Evolutionary conservation across 2,329 filamentous ascomycete species (phyloP), one percentile per base, ranked within the genome.

Genomic region (Tolypocladium inflatum): DNA sequence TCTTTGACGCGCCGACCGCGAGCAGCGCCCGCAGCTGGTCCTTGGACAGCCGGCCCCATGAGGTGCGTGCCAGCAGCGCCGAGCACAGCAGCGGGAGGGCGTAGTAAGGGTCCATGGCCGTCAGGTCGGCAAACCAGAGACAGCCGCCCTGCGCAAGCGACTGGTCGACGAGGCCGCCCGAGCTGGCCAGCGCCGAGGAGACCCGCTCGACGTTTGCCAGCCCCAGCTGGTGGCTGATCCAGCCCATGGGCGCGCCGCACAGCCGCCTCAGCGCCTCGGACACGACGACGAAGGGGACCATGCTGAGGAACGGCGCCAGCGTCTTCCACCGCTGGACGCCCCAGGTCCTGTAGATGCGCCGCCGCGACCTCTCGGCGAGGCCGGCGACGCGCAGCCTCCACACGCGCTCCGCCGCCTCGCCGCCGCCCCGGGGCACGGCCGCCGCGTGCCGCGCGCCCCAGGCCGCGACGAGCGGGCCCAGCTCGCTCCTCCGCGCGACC

Each of bases 81-180:
- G 69, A 67, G 58, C 70, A 74, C 42, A 72, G 58, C 10, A 71
- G 33, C 3, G 82, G 80, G 0, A 84, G 73, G 35, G 76, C 67
- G 58, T 75, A 71, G 58, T 76, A 77, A 1, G 82, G 80, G 60
- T 85, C 82, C 38, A 77, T 70, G 37, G 66, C 76, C 8, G 77
- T 78, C 30, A 85, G 73, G 62, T 85, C 78, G 2, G 74, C 70
- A 63, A 84, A 83, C 81, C 82, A 84, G 19, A 84, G 70, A 45
- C 73, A 75, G 33, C 82, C 81, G 6, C 78, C 81, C 0, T 76
- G 72, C 1, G 71, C 64, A n/a, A 85, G 64, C 1, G 73, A 72
- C 3, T 73, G 68, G 50, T 80, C 68, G 42, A 70, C 62, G 57
- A 70, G 61, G 58, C 60, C 60, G 56, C 63, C 62, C 23, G 67